Conservation (phyloP, 2,329 filamentous ascomycete genomes). For the Colletotrichum tabaci region DNA sequence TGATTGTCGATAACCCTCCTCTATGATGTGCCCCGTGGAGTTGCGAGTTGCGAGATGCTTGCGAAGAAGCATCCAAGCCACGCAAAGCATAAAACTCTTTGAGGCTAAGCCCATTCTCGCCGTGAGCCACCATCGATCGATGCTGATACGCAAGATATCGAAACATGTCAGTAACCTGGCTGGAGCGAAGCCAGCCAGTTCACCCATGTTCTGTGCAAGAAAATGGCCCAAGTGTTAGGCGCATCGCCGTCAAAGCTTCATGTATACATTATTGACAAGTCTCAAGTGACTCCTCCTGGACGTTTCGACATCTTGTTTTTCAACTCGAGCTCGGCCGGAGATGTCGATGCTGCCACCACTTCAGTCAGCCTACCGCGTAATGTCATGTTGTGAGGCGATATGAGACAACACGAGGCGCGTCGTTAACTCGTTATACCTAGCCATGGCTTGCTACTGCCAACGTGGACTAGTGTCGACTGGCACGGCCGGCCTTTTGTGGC, state of each 20-base stretch:
- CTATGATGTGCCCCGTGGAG: background rate
- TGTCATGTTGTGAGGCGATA: slow-evolving; percentile 20
- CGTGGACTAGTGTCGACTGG: background rate
- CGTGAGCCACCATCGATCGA: background rate
- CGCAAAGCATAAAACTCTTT: slow-evolving; percentile 16
- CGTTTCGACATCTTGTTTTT: background rate
- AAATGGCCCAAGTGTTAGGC: slow-evolving; percentile 23
- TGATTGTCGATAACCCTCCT: background rate
- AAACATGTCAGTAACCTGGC: slow-evolving; percentile 20
- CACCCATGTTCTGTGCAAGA: slow-evolving; percentile 25
- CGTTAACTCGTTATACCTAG: background rate
- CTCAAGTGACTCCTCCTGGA: slow-evolving; percentile 9
- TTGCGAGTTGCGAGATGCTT: background rate
- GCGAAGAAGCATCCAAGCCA: slow-evolving; percentile 5
- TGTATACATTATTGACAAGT: slow-evolving; percentile 18
- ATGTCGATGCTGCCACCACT: background rate
- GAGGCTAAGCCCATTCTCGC: background rate
- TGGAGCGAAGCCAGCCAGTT: slow-evolving; percentile 3
- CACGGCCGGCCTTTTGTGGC: slow-evolving; percentile 20
- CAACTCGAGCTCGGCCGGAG: background rate
- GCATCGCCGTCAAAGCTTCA: slow-evolving; percentile 18
- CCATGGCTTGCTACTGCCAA: background rate
- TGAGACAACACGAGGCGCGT: slow-evolving; percentile 21
- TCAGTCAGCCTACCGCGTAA: slow-evolving; percentile 4
- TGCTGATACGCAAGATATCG: slow-evolving; percentile 1